A percentile compares a stretch with the other conserved stretches of the same genome.
phyloP scores from a whole-genome alignment of 768 basidiomycete genomes.

The Chalciporus sphaerocephalus region DNA sequence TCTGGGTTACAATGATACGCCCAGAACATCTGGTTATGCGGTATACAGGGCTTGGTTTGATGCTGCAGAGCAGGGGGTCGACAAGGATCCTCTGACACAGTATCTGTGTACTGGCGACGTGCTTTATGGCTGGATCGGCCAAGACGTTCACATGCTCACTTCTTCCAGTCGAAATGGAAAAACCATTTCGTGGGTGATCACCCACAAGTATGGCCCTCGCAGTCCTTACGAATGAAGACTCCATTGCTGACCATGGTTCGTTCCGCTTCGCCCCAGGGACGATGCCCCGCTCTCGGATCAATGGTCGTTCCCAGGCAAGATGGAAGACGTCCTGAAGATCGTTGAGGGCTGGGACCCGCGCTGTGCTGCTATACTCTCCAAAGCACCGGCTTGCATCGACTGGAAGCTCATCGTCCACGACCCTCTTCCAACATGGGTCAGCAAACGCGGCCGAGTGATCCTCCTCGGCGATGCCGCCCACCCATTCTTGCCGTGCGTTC shows the following conservation, averaged over 20 bases:
- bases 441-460: slow-evolving; percentile 15
- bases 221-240: neutral
- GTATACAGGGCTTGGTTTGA: slow-evolving; percentile 30
- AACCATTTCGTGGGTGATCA: slow-evolving; percentile 20
- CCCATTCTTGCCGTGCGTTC: slow-evolving; percentile 27
- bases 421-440: slow-evolving; percentile 37
- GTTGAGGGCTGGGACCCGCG: slow-evolving; percentile 24
- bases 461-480: slow-evolving; percentile 31
- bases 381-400: slow-evolving; percentile 30
- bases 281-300: slow-evolving; percentile 15
- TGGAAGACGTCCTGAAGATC: slow-evolving; percentile 20
- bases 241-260: slow-evolving; percentile 1
- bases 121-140: slow-evolving; percentile 23
- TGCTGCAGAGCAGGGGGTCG: slow-evolving; percentile 18
- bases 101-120: slow-evolving; percentile 19
- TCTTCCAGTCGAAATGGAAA: slow-evolving; percentile 11
- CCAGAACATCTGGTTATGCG: slow-evolving; percentile 25
- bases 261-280: slow-evolving; percentile 16
- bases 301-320: slow-evolving; percentile 21
- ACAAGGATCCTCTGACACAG: slow-evolving; percentile 19
- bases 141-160: slow-evolving; percentile 22
- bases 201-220: slow-evolving; percentile 13
- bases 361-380: slow-evolving; percentile 20
- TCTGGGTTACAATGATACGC: slow-evolving; percentile 24
- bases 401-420: slow-evolving; percentile 40